Base-by-base conservation (phyloP, 345 rosid genomes). In the Syzygium oleosum region DNA sequence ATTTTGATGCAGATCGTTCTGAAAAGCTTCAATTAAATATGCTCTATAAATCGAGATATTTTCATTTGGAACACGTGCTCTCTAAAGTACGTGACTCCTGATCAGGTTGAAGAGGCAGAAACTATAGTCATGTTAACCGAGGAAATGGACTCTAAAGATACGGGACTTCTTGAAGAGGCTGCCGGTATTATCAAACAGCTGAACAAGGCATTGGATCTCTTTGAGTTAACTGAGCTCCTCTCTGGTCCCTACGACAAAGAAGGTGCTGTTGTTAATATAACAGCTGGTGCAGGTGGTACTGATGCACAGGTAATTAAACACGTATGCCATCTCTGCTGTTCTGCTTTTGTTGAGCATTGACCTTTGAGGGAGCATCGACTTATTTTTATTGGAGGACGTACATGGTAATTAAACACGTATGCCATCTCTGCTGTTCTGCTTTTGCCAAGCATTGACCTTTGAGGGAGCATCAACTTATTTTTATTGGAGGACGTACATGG, bases 221-320 rank as follows among this genome's bases (percentile, higher is more conserved):
- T 94, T 86, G 99, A 96, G 93, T 90, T 98, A 89, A 95, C 97
- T 38, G 96, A 98, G 93, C 99, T 98, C 93, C 96, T 98, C 83
- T 95, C 98, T 61, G 97, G 96, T 85, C 99, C 98, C 12, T 96
- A 96, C 90, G 98, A 98, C 86, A 95, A 95, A 92, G 98, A 96
- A 92, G 97, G 99, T 85, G 99, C 99, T 77, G 93, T 98, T 73
- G 90, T 98, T 88, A 89, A 93, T 84, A 95, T 98, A 85, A 91
- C 98, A 4, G 99, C 99, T 89, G 99, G 99, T 88, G 99, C 99
- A 87, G 99, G 99, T 41, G 99, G 99, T 84, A 96, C 99, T 49
- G 99, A 97, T 90, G 99, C 99, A 22, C 99, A 97, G 99, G 99
- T 96, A 92, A 86, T 85, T 89, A 89, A 85, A 73, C 34, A 22